Evolutionary conservation across 495 filamentous ascomycete species (phyloP).

Genomic region (Podospora australis): DNA sequence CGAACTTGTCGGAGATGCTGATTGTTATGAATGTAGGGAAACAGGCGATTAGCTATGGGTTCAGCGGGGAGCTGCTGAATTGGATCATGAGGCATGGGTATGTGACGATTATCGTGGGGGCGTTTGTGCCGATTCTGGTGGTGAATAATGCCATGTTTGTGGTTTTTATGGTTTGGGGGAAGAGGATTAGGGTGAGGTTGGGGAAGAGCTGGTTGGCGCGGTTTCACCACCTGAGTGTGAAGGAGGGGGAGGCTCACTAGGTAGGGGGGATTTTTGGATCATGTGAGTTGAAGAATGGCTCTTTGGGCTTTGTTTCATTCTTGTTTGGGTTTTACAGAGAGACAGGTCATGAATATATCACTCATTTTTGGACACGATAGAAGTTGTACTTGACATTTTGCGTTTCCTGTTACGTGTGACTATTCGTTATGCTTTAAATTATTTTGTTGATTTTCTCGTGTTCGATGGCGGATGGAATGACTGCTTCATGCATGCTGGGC

Average conservation of each 20-base stretch:
- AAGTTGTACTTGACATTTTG: too few relatives aligned
- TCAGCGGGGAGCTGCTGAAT: slow-evolving; percentile 29
- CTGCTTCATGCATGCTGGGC: too few relatives aligned
- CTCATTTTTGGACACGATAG: too few relatives aligned
- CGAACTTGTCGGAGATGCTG: slow-evolving; percentile 53
- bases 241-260: slow-evolving; percentile 10
- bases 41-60: slow-evolving; percentile 45
- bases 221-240: slow-evolving; percentile 19
- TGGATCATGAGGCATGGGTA: slow-evolving; percentile 33
- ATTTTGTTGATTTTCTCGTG: too few relatives aligned
- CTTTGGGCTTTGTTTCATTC: too few relatives aligned
- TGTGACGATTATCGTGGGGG: slow-evolving; percentile 24
- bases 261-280: too few relatives aligned
- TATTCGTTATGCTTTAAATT: too few relatives aligned
- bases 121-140: slow-evolving; percentile 27
- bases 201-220: slow-evolving; percentile 27
- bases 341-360: too few relatives aligned
- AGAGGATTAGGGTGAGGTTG: slow-evolving; percentile 28
- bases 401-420: too few relatives aligned
- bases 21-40: slow-evolving; percentile 57
- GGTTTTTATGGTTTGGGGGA: slow-evolving; percentile 33
- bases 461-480: too few relatives aligned
- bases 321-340: too few relatives aligned
- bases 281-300: too few relatives aligned
- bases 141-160: slow-evolving; percentile 29